Conservation (phyloP, 768 basidiomycete genomes). For the Russula earlei region DNA sequence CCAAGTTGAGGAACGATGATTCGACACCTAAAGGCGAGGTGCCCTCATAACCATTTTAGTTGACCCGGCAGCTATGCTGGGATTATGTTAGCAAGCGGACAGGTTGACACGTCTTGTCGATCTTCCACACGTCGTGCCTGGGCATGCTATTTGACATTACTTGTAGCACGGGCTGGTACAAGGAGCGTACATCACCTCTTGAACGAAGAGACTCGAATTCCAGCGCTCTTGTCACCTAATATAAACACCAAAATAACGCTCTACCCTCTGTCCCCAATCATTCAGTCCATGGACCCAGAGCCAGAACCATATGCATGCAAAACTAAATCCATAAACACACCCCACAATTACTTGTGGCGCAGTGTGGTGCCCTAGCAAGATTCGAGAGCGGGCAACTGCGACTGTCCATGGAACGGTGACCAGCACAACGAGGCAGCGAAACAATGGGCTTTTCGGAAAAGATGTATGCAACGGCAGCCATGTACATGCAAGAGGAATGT, state of each 20-base stretch:
- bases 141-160: background rate
- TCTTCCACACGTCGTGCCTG: background rate
- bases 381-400: slow-evolving; percentile 50
- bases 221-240: background rate
- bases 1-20: slow-evolving; percentile 18
- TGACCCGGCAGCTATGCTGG: background rate
- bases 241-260: slow-evolving; percentile 11
- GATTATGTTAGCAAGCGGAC: background rate
- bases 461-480: slow-evolving; percentile 52
- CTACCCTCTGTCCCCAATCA: slow-evolving; percentile 23
- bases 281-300: slow-evolving; percentile 40
- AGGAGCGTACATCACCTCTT: background rate
- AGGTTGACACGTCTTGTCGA: background rate
- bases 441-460: slow-evolving; percentile 31
- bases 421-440: slow-evolving; percentile 37
- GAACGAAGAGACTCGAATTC: background rate
- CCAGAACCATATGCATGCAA: slow-evolving; percentile 47
- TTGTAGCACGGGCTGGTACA: background rate
- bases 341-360: slow-evolving; percentile 59
- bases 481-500: slow-evolving; percentile 45
- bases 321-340: slow-evolving; percentile 41
- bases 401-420: slow-evolving; percentile 47
- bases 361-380: slow-evolving; percentile 74
- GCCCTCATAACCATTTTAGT: background rate
- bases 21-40: background rate